A percentile compares a stretch with the other conserved stretches of the same genome.
Evolutionary conservation across 2,329 filamentous ascomycete species (phyloP).

Genomic region (Penicillium freii): DNA sequence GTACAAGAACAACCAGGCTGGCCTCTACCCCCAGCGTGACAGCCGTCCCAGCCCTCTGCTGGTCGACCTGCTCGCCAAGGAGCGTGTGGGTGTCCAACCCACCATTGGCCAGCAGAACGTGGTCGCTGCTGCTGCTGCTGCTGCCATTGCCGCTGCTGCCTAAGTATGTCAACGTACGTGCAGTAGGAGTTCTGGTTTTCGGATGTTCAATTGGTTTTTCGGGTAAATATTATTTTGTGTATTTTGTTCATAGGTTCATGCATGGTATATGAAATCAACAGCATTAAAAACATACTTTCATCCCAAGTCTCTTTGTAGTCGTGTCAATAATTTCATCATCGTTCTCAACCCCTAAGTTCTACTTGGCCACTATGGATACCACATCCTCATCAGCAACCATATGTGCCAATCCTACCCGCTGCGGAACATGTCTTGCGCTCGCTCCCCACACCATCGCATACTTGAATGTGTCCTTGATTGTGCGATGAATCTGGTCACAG

Average conservation of each 20-base stretch:
- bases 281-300: constrained; percentile 11
- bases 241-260: constrained; percentile 18
- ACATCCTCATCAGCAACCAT: constrained; percentile 69
- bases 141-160: constrained; percentile 25
- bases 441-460: constrained; percentile 98
- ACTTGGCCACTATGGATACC: constrained; percentile 61
- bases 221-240: constrained; percentile 9
- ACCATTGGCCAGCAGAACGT: constrained; percentile 55
- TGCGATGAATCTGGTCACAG: constrained; percentile 91
- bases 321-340: constrained; percentile 8
- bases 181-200: constrained; percentile 11
- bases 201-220: constrained; percentile 17
- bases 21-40: constrained; percentile 70
- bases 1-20: constrained; percentile 80
- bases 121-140: constrained; percentile 30
- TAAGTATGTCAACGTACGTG: constrained; percentile 13
- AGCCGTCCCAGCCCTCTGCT: constrained; percentile 84
- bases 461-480: constrained; percentile 97
- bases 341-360: background rate
- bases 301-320: constrained; percentile 5
- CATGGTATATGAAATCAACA: constrained; percentile 11
- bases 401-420: constrained; percentile 85
- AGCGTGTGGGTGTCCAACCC: constrained; percentile 86
- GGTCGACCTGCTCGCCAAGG: constrained; percentile 87
- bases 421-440: constrained; percentile 90